Base-by-base conservation (phyloP, 2,329 filamentous ascomycete species). In the Colletotrichum horii region DNA sequence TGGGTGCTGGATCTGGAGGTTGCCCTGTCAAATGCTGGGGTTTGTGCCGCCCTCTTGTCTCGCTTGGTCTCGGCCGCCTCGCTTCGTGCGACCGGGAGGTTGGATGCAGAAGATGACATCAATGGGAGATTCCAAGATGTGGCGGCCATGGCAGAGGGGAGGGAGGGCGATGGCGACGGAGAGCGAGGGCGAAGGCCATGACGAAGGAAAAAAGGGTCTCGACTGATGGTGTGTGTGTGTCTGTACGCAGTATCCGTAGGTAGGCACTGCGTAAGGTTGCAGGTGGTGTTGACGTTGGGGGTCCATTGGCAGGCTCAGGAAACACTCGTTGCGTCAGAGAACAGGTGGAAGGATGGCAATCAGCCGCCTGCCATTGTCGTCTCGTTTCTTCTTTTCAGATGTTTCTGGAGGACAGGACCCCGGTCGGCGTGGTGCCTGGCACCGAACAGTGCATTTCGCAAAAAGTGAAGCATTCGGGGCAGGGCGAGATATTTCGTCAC, bases 101-200 rank as follows among this genome's bases (percentile, higher is more conserved):
- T 76, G 74, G 74, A 36, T 74, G 65, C 58, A 68, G 58, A 71
- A 65, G 26, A 76, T 76, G 74, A 76, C 64, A 73, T 76, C 58
- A 74, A 48, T 26, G 26, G 52, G 22, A 14, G 43, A 24, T 61
- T 43, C 68, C 61, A 58, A 67, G 48, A 32, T 65, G 32, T 36
- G 66, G 30, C 58, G 43, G 67, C 43, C 66, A 65, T 65, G 34
- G 43, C 62, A 28, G 19, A 34, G 58, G 55, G n/a, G 38, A 48
- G 38, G 19, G 28, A 30, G 8, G 28, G 38, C 19, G 38, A 48
- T n/a, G 38, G 38, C 38, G 38, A 9, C 19, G 36, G 36, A n/a
- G 38, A 48, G 38, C 3, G 38, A 48, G 38, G 38, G 55, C 26
- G 55, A 58, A 15, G 22, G 26, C 60, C 24, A 65, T 65, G 61